Conservation (phyloP, 2,329 filamentous ascomycete genomes). For the Lachnellula arida region DNA sequence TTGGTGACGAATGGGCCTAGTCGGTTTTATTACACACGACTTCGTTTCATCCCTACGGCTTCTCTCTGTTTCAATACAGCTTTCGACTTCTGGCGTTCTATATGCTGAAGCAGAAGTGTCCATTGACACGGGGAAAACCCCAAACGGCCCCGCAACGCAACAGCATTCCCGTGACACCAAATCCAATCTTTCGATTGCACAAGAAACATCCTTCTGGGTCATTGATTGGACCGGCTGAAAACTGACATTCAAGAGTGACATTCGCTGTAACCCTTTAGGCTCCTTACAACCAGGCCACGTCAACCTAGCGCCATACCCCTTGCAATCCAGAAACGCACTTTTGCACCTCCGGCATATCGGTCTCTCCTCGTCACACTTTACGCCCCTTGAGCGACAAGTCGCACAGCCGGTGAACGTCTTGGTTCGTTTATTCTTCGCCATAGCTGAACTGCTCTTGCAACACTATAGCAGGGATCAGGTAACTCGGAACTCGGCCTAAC, state of each 20-base stretch:
- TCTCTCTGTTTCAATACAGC: too few species aligned
- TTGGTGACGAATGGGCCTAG: too few species aligned
- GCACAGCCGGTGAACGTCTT: slow-evolving; percentile 33
- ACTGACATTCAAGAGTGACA: background rate
- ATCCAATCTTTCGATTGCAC: background rate
- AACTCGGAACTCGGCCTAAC: too few species aligned
- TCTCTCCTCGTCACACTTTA: slow-evolving; percentile 36
- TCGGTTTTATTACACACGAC: too few species aligned
- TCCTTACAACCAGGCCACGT: slow-evolving; percentile 7
- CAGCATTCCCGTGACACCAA: background rate
- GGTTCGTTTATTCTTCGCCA: slow-evolving; percentile 15
- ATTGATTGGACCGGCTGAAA: background rate
- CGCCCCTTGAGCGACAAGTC: slow-evolving; percentile 29
- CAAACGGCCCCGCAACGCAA: background rate
- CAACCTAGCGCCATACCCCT: slow-evolving; percentile 28
- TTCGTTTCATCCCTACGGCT: too few species aligned
- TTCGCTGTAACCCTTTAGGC: background rate
- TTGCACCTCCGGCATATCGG: slow-evolving; percentile 34
- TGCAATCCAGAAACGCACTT: slow-evolving; percentile 28
- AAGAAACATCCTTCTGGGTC: background rate
- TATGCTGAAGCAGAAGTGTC: background rate
- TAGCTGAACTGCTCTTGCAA: background rate
- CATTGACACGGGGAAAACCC: background rate
- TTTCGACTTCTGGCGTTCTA: too few species aligned
- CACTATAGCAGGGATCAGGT: too few species aligned